Conservation (phyloP, 108 stramenopile species). For the Chaetoceros muelleri region DNA sequence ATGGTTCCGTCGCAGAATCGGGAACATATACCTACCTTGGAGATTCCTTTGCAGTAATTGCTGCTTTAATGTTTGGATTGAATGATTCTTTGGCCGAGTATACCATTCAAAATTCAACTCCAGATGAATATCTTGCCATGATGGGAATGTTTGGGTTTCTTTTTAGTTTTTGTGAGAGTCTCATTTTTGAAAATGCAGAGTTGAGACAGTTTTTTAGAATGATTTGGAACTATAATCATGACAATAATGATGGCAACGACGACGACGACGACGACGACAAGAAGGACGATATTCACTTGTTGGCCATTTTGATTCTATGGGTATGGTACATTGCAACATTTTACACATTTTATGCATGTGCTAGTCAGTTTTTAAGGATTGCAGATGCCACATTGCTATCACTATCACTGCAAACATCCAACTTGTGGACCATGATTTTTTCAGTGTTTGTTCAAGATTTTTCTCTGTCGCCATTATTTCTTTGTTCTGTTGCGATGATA, state of each 20-base stretch:
- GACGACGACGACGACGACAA: constrained; percentile 15
- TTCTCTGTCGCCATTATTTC: constrained; percentile 58
- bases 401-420: constrained; percentile 83
- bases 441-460: constrained; percentile 67
- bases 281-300: constrained; percentile 20
- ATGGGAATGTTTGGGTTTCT: constrained; percentile 76
- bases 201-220: constrained; percentile 30
- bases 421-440: constrained; percentile 87
- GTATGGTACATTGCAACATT: constrained; percentile 37
- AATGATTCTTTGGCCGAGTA: constrained; percentile 78
- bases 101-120: constrained; percentile 31
- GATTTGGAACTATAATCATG: background rate
- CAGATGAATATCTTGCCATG: constrained; percentile 72
- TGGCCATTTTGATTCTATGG: constrained; percentile 38
- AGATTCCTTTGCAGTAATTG: constrained; percentile 74
- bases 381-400: constrained; percentile 72
- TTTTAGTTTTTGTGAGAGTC: constrained; percentile 49
- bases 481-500: background rate
- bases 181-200: constrained; percentile 46
- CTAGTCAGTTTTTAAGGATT: constrained; percentile 49
- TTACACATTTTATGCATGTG: constrained; percentile 4
- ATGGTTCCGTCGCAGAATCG: background rate
- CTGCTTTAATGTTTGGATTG: constrained; percentile 84
- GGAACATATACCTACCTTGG: constrained; percentile 54
- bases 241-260: background rate